Evolutionary conservation across 2,329 filamentous ascomycete species (phyloP).

Genomic region (Hymenoscyphus infarciens): DNA sequence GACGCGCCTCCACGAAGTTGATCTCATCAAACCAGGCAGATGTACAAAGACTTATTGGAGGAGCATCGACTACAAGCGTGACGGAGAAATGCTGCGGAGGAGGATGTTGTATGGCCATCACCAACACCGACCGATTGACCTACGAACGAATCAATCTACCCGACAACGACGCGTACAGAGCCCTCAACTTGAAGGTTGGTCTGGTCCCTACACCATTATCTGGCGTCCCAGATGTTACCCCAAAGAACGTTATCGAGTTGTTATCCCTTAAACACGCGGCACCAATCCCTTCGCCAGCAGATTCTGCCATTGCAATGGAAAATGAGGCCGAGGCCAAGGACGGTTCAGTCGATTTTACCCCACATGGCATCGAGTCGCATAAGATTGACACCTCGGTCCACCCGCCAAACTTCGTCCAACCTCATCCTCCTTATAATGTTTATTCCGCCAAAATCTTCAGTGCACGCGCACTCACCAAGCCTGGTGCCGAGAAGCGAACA

Average conservation of each 20-base stretch:
- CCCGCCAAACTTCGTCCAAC: constrained; percentile 86
- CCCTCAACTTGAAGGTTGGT: constrained; percentile 72
- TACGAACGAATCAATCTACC: constrained; percentile 58
- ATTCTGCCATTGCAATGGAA: constrained; percentile 46
- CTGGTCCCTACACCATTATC: constrained; percentile 71
- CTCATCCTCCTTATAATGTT: constrained; percentile 89
- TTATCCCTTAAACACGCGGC: constrained; percentile 49
- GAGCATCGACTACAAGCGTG: constrained; percentile 59
- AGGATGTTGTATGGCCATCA: constrained; percentile 56
- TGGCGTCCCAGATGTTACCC: constrained; percentile 62
- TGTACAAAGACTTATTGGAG: constrained; percentile 61
- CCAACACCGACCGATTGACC: constrained; percentile 43
- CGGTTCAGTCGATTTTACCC: constrained; percentile 35
- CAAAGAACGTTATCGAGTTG: constrained; percentile 71
- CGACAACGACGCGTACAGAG: constrained; percentile 80
- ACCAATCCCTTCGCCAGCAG: constrained; percentile 42
- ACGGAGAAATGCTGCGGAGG: constrained; percentile 58
- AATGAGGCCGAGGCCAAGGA: constrained; percentile 28
- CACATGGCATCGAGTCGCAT: constrained; percentile 22
- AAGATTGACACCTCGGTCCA: constrained; percentile 58
- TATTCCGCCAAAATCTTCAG: constrained; percentile 85
- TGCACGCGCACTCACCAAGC: constrained; percentile 79
- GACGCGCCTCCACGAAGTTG: constrained; percentile 67
- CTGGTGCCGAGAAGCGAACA: constrained; percentile 91
- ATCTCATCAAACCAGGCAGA: constrained; percentile 61